Base-by-base conservation (phyloP, 371 early-diverging fungal species). In the Blastocladiella emersonii region DNA sequence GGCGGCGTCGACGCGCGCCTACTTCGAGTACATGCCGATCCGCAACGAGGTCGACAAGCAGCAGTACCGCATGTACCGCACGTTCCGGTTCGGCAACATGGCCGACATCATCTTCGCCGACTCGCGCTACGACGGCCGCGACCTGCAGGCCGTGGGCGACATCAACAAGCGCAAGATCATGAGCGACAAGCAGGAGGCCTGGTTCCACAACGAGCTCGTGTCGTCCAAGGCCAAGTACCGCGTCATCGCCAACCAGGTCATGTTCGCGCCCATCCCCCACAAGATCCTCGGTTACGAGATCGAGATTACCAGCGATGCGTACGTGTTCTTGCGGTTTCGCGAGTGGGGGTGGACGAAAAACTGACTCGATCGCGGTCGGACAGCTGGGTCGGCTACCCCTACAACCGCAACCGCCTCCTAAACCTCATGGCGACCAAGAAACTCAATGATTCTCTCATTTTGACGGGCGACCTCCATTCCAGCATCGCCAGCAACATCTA, bases 41-140 rank as follows among this genome's bases (percentile, higher is more conserved):
- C 53, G 53, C 15, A 19, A 19, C 3, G 19, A 8, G 21, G 1
- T 7, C 8, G 10, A 10, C 8, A 12, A 10, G 19, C 30, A 34
- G 1, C 13, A 27, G 30, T 51, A 30, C 51, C 7, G 49, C 32
- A 73, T 75, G 45, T 75, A 71, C 66, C 71, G 75, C 39, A 39
- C 37, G n/a, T 72, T 75, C 63, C 64, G 63, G 34, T 62, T 67
- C 41, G 75, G 75, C 53, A 67, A 63, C 34, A 60, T 75, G 23
- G 34, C 71, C 21, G 71, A 72, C 57, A 44, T 75, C 34, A 62
- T 70, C 34, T 69, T 75, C 67, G 63, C 72, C 35, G 75, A 75
- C 63, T 71, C 73, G 13, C 65, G 75, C 12, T 70, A 71, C 49
- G 51, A 44, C 3, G 72, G 71, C 1, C 68, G 72, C 32, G 70